Evolutionary conservation across 495 filamentous ascomycete genomes (phyloP).

Genomic region (Chaetomium fimeti): DNA sequence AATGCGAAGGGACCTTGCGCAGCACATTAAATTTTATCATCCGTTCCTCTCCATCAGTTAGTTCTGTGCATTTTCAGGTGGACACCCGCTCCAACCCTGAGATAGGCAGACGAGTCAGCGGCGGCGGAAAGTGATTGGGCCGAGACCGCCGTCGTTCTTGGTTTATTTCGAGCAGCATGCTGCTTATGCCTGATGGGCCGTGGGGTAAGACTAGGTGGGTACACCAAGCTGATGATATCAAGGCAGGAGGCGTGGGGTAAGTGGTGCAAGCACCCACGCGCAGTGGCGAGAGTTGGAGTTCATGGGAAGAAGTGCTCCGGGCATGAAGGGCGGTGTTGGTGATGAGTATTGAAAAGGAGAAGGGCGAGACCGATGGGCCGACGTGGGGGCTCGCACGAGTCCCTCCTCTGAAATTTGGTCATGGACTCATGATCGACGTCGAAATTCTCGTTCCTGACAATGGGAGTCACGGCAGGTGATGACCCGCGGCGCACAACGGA

Average conservation of each 20-base stretch:
- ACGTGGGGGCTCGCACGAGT: not conserved
- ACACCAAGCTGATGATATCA: not conserved
- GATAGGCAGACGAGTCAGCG: no score
- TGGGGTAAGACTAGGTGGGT: not conserved
- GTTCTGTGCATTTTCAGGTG: not conserved
- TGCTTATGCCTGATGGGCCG: not conserved
- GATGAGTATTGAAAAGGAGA: not conserved
- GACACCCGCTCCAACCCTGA: not conserved
- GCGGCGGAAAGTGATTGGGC: no score
- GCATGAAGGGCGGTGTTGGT: not conserved
- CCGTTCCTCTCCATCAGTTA: not conserved
- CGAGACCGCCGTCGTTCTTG: no score
- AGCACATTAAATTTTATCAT: not conserved
- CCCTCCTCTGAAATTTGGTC: not conserved
- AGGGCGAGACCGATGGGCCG: no score
- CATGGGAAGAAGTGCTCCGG: not conserved
- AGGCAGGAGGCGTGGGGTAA: not conserved
- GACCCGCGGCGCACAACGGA: not conserved
- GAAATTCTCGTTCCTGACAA: not conserved
- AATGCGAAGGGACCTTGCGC: constrained; percentile 11
- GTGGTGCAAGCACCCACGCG: not conserved
- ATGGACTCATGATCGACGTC: not conserved
- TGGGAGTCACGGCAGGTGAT: not conserved
- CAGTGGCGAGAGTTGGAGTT: not conserved
- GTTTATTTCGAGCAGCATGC: not conserved